Evolutionary conservation across 495 filamentous ascomycete genomes (phyloP).

Genomic region (Aspergillus saccharolyticus): DNA sequence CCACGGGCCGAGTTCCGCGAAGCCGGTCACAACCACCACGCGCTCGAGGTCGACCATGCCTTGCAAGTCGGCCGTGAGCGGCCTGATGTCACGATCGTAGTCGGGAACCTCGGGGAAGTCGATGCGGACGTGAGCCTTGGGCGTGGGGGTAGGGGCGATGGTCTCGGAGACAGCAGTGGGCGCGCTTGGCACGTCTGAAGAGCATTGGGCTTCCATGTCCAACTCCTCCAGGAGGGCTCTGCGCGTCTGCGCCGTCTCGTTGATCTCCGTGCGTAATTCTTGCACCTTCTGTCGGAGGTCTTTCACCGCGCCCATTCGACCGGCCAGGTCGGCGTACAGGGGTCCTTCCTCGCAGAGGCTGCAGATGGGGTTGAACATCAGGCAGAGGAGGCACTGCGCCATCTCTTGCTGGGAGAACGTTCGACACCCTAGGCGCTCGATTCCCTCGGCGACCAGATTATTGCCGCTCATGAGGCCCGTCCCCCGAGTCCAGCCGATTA

Average conservation of each 20-base stretch:
- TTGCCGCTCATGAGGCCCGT: constrained; percentile 98
- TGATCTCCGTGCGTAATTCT: constrained; percentile 3
- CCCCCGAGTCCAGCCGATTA: constrained; percentile 98
- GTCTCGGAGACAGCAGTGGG: not conserved
- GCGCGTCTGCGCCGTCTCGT: not conserved
- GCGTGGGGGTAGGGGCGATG: not conserved
- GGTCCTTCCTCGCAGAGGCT: constrained; percentile 94
- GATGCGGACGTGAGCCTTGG: constrained; percentile 78
- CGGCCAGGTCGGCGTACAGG: constrained; percentile 94
- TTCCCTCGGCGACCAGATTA: constrained; percentile 94
- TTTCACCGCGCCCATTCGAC: constrained; percentile 52
- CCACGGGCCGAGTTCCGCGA: constrained; percentile 95
- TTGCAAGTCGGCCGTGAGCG: constrained; percentile 78
- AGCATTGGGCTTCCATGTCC: constrained; percentile 29
- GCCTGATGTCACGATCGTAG: constrained; percentile 86
- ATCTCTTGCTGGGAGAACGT: constrained; percentile 99
- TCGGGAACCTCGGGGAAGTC: constrained; percentile 87
- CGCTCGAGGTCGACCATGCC: constrained; percentile 99
- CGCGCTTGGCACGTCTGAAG: constrained; percentile 81
- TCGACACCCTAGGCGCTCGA: constrained; percentile 92
- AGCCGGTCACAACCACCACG: constrained; percentile 95
- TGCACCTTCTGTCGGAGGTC: not conserved
- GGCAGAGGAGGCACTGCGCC: constrained; percentile 95
- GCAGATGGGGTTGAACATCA: constrained; percentile 91
- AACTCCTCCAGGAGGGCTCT: not conserved